Percentiles rank a stretch among this genome's conserved stretches.
Conservation (phyloP, 1,139 yeast genomes). For the Candida pseudocylindracea region DNA sequence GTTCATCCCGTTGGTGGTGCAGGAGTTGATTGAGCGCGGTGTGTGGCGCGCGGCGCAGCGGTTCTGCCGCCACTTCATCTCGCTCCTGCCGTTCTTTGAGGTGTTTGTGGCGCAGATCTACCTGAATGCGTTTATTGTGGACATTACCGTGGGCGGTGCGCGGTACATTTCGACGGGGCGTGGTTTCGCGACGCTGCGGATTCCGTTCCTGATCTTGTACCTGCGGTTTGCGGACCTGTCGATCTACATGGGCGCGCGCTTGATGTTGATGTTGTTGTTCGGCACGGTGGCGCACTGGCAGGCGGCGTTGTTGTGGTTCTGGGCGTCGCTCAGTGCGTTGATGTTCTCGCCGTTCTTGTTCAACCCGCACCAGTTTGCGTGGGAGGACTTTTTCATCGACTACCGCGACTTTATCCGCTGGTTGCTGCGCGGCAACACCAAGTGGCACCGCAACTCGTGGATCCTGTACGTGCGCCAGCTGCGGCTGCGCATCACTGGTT, state of each 20-base stretch:
- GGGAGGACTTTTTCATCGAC: constrained; percentile 97
- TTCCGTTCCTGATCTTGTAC: constrained; percentile 86
- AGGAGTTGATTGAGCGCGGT: constrained; percentile 95
- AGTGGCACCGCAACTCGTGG: constrained; percentile 99
- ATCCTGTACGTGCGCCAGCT: constrained; percentile 91
- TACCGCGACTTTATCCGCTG: constrained; percentile 97
- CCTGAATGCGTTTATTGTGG: constrained; percentile 76
- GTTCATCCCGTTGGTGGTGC: constrained; percentile 87
- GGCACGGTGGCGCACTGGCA: constrained; percentile 95
- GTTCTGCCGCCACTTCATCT: constrained; percentile 70
- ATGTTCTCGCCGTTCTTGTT: constrained; percentile 85
- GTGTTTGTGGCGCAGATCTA: constrained; percentile 97
- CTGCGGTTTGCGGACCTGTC: constrained; percentile 96
- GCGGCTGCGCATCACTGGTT: constrained; percentile 95
- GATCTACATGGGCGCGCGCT: constrained; percentile 89
- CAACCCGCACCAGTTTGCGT: constrained; percentile 97
- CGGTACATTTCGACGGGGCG: constrained; percentile 98
- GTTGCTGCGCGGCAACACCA: constrained; percentile 96
- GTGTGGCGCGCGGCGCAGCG: constrained; percentile 88
- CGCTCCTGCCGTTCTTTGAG: constrained; percentile 92
- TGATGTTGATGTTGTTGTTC: constrained; percentile 69
- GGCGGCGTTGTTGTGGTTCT: constrained; percentile 93
- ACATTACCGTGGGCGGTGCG: constrained; percentile 97
- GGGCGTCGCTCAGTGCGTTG: constrained; percentile 85
- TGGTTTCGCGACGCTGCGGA: constrained; percentile 97